A percentile compares a stretch with the other conserved stretches of the same genome.
These are phyloP conservation scores for Fusarium algeriense DNA, from an alignment of 2,329 filamentous ascomycete genomes.

Conservation along the genomic window DNA sequence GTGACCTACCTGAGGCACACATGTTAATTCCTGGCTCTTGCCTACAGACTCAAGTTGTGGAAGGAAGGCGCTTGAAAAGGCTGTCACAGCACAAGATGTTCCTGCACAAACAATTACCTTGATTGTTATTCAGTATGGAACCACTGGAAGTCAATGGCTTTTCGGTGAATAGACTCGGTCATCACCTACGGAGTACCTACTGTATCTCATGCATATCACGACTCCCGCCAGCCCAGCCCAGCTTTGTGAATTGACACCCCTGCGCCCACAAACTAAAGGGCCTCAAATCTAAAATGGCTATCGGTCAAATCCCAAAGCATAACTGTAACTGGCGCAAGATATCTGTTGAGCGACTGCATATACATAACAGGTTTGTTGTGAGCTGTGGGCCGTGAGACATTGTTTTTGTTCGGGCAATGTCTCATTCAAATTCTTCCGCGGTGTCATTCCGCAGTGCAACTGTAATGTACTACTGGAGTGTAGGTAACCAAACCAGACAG, in stretches of 20 bases:
- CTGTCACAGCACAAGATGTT: not conserved
- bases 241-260: not conserved
- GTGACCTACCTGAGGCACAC: slow-evolving; percentile 1
- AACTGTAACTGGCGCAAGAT: not conserved
- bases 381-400: not conserved
- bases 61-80: slow-evolving; percentile 11
- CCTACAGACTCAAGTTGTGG: not conserved
- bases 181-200: not conserved
- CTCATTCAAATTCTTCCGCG: slow-evolving; percentile 6
- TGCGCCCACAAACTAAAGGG: slow-evolving; percentile 6
- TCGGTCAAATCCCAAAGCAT: slow-evolving; percentile 22
- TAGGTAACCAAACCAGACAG: not conserved
- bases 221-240: not conserved
- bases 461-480: not conserved
- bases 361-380: not conserved
- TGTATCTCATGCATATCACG: not conserved
- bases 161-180: not conserved
- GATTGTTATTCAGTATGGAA: not conserved
- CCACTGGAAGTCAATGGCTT: not conserved
- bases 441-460: slow-evolving; percentile 7
- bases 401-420: not conserved
- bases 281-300: slow-evolving; percentile 25
- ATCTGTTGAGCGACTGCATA: not conserved
- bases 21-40: not conserved
- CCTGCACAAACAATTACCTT: not conserved